A percentile compares a stretch with the other conserved stretches of the same genome.
phyloP scores from a whole-genome alignment of 2,329 filamentous ascomycete genomes.

The Scedosporium dehoogii region DNA sequence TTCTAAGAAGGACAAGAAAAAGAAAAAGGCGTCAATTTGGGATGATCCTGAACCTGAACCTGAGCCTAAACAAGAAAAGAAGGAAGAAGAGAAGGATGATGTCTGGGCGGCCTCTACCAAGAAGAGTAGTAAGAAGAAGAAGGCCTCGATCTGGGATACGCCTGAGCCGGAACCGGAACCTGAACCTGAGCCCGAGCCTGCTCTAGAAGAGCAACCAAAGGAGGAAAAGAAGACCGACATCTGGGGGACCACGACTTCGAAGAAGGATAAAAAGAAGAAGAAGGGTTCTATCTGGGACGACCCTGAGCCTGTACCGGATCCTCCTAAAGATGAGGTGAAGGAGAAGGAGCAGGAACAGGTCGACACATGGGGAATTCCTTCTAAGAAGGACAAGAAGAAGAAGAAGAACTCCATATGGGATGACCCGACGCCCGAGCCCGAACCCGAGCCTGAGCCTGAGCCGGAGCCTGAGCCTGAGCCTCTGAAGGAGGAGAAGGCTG shows the following conservation, averaged over 20 bases:
- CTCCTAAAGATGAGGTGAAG: conserved; percentile 11
- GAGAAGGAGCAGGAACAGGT: conserved; percentile 8
- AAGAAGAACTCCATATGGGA: conserved; percentile 18
- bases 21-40: conserved; percentile 12
- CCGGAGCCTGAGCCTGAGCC: conserved; percentile 6
- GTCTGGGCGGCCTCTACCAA: conserved; percentile 18
- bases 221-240: conserved; percentile 8
- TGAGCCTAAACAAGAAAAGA: conserved; percentile 4
- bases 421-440: conserved; percentile 9
- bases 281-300: conserved; percentile 16
- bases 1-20: conserved; percentile 21
- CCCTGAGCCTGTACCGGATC: neutral
- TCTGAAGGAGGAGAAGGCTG: conserved; percentile 8
- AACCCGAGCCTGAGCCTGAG: conserved; percentile 11
- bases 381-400: conserved; percentile 19
- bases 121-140: conserved; percentile 25
- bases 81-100: conserved; percentile 10
- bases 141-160: conserved; percentile 10
- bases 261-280: conserved; percentile 23
- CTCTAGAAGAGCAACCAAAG: conserved; percentile 12
- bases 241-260: conserved; percentile 12
- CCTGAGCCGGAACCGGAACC: conserved; percentile 14
- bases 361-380: conserved; percentile 11
- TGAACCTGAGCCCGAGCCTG: conserved; percentile 12
- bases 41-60: neutral